These are phyloP conservation scores for Trebouxia sp. DNA, from an alignment of 139 green algal genomes.

Conservation along the genomic window DNA sequence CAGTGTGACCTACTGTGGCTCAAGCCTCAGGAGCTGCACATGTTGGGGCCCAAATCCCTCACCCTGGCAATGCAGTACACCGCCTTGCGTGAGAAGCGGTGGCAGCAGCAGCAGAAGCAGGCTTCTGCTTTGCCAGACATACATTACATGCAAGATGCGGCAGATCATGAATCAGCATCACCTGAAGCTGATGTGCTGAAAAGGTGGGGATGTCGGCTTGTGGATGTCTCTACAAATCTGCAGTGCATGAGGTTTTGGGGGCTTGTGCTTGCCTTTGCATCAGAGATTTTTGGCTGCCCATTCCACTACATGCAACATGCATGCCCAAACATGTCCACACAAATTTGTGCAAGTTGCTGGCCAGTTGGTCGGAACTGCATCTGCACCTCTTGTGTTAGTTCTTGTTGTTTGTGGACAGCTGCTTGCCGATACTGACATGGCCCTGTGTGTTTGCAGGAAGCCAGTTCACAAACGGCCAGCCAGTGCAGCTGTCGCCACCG, in stretches of 20 bases:
- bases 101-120: neutral
- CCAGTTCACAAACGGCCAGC: neutral
- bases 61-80: constrained; percentile 14
- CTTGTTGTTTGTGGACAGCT: neutral
- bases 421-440: neutral
- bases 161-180: neutral
- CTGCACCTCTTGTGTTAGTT: too few relatives aligned
- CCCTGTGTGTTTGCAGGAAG: neutral
- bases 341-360: neutral
- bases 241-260: neutral
- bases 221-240: neutral
- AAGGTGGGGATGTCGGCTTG: neutral
- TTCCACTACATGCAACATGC: neutral
- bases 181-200: neutral
- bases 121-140: too few relatives aligned
- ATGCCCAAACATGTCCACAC: neutral
- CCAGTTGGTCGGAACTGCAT: too few relatives aligned
- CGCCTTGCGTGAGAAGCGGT: neutral
- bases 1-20: constrained; percentile 26
- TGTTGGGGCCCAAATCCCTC: constrained; percentile 18
- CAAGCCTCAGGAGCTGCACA: constrained; percentile 34
- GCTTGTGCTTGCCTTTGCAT: neutral
- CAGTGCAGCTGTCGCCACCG: neutral
- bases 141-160: too few relatives aligned
- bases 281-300: neutral